These are phyloP conservation scores for Ricinus communis DNA, from an alignment of 345 rosid species.

Conservation along the genomic window DNA sequence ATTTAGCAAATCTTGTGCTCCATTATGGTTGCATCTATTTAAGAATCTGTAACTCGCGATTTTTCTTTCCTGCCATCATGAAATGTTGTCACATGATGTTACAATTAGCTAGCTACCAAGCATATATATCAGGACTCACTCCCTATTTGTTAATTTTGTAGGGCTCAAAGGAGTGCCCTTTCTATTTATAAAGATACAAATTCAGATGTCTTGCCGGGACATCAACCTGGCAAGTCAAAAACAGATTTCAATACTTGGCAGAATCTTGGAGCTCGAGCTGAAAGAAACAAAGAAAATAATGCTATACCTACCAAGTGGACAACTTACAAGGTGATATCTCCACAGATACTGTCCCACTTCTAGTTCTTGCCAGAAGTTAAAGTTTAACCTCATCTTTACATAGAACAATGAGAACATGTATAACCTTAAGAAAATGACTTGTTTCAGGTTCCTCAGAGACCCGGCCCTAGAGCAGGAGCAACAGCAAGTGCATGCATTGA, in stretches of 20 bases:
- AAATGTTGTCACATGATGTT: background rate
- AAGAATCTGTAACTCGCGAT: too few relatives aligned
- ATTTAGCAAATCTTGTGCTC: too few relatives aligned
- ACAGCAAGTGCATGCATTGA: slow-evolving; percentile 52
- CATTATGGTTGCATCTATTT: too few relatives aligned
- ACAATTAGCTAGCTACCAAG: background rate
- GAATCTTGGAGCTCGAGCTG: slow-evolving; percentile 63
- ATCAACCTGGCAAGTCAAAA: slow-evolving; percentile 46
- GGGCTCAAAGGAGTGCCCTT: slow-evolving; percentile 51
- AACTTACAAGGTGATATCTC: slow-evolving; percentile 60
- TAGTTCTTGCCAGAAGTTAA: background rate
- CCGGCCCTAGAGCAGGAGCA: slow-evolving; percentile 41
- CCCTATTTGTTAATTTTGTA: slow-evolving; percentile 21
- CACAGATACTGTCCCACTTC: background rate
- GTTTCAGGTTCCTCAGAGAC: slow-evolving; percentile 66
- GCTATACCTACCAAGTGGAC: slow-evolving; percentile 75
- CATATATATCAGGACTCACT: background rate
- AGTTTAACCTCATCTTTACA: slow-evolving; percentile 1
- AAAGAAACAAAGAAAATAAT: slow-evolving; percentile 93
- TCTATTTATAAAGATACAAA: slow-evolving; percentile 59
- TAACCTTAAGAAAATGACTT: slow-evolving; percentile 12
- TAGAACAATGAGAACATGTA: background rate
- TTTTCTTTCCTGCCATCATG: too few relatives aligned
- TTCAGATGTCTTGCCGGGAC: slow-evolving; percentile 29
- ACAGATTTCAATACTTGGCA: slow-evolving; percentile 56